Percentiles rank a stretch among this genome's conserved stretches.
phyloP scores from a whole-genome alignment of 192 early-diverging fungal species.

The Geosiphon pyriformis region DNA sequence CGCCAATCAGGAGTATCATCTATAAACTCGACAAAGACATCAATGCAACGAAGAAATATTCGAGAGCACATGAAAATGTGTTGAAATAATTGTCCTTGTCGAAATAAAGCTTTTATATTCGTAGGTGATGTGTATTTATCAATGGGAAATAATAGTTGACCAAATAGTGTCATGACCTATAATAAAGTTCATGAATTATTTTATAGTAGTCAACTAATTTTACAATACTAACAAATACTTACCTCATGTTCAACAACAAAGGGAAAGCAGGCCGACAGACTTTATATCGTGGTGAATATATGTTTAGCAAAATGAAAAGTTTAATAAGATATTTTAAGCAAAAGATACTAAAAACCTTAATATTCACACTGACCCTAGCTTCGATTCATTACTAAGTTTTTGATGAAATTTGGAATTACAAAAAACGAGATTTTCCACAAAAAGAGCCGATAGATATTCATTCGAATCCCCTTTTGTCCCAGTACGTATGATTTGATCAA shows the following conservation, averaged over 20 bases:
- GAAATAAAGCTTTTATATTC: not conserved
- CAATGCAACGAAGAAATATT: constrained; percentile 1
- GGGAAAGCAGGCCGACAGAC: constrained; percentile 1
- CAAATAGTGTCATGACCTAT: constrained; percentile 12
- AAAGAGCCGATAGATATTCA: not conserved
- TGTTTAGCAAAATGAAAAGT: no score
- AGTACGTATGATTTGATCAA: constrained; percentile 9
- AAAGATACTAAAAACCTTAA: no score
- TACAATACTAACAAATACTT: not conserved
- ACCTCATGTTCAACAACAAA: constrained; percentile 16
- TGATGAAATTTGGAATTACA: not conserved
- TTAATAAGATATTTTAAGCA: no score
- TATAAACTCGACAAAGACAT: constrained; percentile 1
- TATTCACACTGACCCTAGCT: not conserved
- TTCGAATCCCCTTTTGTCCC: not conserved
- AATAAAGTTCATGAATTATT: no score
- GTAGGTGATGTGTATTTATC: constrained; percentile 15
- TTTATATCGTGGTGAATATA: not conserved
- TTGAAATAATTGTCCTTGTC: constrained; percentile 6
- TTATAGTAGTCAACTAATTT: not conserved
- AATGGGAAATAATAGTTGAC: constrained; percentile 3
- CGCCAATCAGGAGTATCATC: constrained; percentile 15
- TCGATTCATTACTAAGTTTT: constrained; percentile 6
- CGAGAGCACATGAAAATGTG: not conserved
- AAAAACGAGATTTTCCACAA: constrained; percentile 18